Evolutionary conservation across 768 basidiomycete species (phyloP), one percentile per base, ranked within the genome.

Genomic region (Russula vinacea): DNA sequence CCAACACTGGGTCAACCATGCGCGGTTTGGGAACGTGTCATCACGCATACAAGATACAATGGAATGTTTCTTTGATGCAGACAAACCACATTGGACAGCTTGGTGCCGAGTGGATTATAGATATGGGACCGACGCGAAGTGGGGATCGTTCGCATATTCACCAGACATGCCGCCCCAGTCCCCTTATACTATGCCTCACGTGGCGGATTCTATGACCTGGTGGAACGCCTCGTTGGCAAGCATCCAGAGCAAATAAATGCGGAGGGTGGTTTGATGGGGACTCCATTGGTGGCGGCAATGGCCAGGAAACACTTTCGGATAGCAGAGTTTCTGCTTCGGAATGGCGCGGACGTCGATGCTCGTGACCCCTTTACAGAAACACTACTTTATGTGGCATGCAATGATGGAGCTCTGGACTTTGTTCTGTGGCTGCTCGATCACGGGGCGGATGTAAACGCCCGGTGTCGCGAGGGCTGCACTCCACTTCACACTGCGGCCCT

Each of bases 131-230:
- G 51, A 60, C 40, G 5, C 0, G 26, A 6, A 1, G 9, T 45
- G 50, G 40, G 9, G 0, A 0, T 33, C 5, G 7, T 35, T 44
- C 8, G 10, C 35, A 35, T 10, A n/a, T n/a, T n/a, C n/a, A n/a
- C n/a, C n/a, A n/a, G n/a, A n/a, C n/a, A n/a, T n/a, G n/a, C n/a
- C n/a, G n/a, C n/a, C n/a, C n/a, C n/a, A n/a, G n/a, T 8, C 2
- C 59, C 59, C 16, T 33, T 63, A 16, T 58, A 58, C 42, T 63
- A 58, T 24, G 50, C 62, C 1, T 40, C 62, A 3, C n/a, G 53
- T 22, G 58, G 56, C 26, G 62, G 62, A 9, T 53, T 58, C 40
- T 37, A 32, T 16, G 42, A 16, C 32, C 5, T 58, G 5, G 17
- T 5, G 5, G 5, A 24, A 37, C 33, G 29, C 33, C 17, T 63